Base-by-base conservation (phyloP, 2,329 filamentous ascomycete genomes). In the Aotearoamyces nothofagi region DNA sequence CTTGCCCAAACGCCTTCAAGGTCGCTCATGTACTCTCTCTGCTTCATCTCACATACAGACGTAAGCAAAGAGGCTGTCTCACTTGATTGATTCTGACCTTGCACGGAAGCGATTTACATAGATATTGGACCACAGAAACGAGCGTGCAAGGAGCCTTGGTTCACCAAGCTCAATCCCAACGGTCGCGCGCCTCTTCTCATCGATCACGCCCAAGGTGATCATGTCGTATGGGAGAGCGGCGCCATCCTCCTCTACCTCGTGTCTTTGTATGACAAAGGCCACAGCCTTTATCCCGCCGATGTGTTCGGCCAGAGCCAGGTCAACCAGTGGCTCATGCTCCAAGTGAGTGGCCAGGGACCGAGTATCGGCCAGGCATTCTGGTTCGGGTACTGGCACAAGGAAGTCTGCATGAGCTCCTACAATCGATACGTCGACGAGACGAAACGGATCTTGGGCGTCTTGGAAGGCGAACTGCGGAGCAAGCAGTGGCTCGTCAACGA, bases 141-240 rank as follows among this genome's bases (percentile, higher is more conserved):
- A 15, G 24, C 14, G 15, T 26, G 7, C 12, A 78, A 78, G 49
- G 61, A 78, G 55, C 57, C 63, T 2, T 78, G 73, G n/a, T n/a
- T n/a, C n/a, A n/a, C 15, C 11, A 42, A 40, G 24, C 29, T 55
- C 37, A 58, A 58, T 37, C 53, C 54, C 29, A 58, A 58, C 30
- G 54, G 55, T 22, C 45, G 54, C 5, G 43, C 58, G 14, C 57
- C 27, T 12, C 15, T 23, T 10, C 16, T 29, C 8, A 23, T 20
- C 12, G 27, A 29, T 17, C 27, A 20, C 12, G 11, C 16, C 12
- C 16, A 20, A 23, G 27, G 17, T 23, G 11, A 11, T 8, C 66
- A 77, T 29, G n/a, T 14, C 13, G n/a, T 17, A 10, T 30, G 24
- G 16, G 19, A 40, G 30, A 41, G 39, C 13, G 43, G 39, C 24